phyloP scores from a whole-genome alignment of 2,329 filamentous ascomycete genomes.

The Colletotrichum cereale region DNA sequence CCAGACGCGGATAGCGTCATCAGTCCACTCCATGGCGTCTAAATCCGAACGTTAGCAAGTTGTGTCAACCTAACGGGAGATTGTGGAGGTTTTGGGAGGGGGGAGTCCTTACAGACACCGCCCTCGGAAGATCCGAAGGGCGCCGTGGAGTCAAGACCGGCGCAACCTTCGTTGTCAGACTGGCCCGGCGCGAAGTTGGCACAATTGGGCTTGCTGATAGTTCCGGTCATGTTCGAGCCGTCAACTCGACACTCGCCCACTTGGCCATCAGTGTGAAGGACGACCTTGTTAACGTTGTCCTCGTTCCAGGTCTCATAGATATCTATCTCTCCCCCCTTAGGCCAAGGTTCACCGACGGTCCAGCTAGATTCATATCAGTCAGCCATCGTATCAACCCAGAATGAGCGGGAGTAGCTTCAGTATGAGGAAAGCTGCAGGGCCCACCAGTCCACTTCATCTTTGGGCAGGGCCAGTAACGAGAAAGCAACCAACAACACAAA shows the following conservation, averaged over 20 bases:
- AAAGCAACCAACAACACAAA: background rate
- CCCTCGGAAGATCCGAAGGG: conserved; percentile 54
- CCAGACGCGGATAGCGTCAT: conserved; percentile 71
- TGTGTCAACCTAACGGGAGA: background rate
- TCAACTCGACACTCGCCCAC: conserved; percentile 54
- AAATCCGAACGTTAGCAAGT: conserved; percentile 42
- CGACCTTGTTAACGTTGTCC: conserved; percentile 66
- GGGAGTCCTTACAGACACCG: conserved; percentile 53
- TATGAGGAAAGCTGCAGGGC: too few species aligned
- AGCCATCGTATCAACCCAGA: too few species aligned
- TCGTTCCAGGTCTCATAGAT: conserved; percentile 76
- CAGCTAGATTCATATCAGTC: conserved; percentile 51
- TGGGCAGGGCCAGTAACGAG: too few species aligned
- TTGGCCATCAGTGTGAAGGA: conserved; percentile 64
- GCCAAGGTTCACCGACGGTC: conserved; percentile 68
- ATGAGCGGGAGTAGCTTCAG: too few species aligned
- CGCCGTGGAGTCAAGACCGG: conserved; percentile 52
- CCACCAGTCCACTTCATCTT: too few species aligned
- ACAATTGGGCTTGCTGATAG: conserved; percentile 54
- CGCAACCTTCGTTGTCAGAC: conserved; percentile 56
- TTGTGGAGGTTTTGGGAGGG: too few species aligned
- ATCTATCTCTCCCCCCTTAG: conserved; percentile 71
- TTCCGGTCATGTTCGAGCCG: conserved; percentile 47
- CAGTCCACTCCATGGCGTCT: conserved; percentile 73
- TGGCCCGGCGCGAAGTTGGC: conserved; percentile 53